Percentiles rank a stretch among this genome's conserved stretches.
Evolutionary conservation across 495 filamentous ascomycete genomes (phyloP).

Genomic region (Penicillium silybi): DNA sequence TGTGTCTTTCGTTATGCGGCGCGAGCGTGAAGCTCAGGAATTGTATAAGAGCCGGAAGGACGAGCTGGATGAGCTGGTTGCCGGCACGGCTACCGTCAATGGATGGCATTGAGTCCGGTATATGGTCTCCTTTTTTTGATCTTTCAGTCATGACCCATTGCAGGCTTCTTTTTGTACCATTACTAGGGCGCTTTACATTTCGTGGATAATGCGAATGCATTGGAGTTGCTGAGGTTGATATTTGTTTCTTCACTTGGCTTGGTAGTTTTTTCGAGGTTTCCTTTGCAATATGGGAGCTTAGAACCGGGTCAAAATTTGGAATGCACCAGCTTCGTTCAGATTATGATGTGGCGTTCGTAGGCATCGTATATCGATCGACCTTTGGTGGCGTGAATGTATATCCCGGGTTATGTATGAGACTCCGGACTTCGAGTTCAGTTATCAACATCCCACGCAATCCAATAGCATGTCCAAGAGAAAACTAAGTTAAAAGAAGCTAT

Average conservation of each 20-base stretch:
- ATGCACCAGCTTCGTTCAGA: no score
- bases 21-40: slow-evolving; percentile 90
- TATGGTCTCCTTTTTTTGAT: neutral
- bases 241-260: neutral
- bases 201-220: slow-evolving; percentile 10
- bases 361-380: no score
- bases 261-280: neutral
- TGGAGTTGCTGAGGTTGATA: neutral
- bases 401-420: no score
- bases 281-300: no score
- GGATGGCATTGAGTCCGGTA: slow-evolving; percentile 40
- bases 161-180: slow-evolving; percentile 20
- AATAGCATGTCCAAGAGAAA: no score
- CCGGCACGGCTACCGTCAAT: slow-evolving; percentile 36
- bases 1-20: slow-evolving; percentile 72
- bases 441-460: no score
- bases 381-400: no score
- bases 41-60: slow-evolving; percentile 69
- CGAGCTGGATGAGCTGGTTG: slow-evolving; percentile 65
- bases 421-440: no score
- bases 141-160: slow-evolving; percentile 15
- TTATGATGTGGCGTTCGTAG: no score
- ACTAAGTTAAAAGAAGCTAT: no score
- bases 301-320: no score
- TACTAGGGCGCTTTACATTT: slow-evolving; percentile 19